A percentile compares a stretch with the other conserved stretches of the same genome.
Evolutionary conservation across 108 stramenopile genomes (phyloP).

Genomic region (Tribonema minus): DNA sequence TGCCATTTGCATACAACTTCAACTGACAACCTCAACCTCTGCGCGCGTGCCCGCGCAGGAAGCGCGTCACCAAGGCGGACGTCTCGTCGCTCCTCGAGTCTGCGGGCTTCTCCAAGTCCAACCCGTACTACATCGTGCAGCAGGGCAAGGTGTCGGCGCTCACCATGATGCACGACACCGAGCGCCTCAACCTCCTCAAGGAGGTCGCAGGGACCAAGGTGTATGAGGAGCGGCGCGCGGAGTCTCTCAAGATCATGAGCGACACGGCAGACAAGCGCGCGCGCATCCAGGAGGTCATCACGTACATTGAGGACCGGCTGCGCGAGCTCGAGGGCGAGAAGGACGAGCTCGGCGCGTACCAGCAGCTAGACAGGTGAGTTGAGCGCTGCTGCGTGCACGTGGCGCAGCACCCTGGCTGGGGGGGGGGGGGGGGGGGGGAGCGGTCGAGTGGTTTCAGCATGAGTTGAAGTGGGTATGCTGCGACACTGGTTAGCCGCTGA

Average conservation of each 20-base stretch:
- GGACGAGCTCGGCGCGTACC: conserved; percentile 79
- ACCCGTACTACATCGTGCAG: conserved; percentile 99
- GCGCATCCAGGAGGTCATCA: conserved; percentile 69
- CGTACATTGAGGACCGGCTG: conserved; percentile 61
- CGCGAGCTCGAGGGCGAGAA: conserved; percentile 89
- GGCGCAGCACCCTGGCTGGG: too few species aligned
- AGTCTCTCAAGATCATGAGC: conserved; percentile 82
- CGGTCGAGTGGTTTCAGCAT: too few species aligned
- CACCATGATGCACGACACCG: conserved; percentile 87
- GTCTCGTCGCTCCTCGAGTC: conserved; percentile 86
- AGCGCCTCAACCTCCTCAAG: conserved; percentile 83
- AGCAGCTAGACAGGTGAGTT: conserved; percentile 77
- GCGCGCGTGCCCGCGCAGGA: too few species aligned
- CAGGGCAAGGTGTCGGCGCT: conserved; percentile 95
- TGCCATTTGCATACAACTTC: too few species aligned
- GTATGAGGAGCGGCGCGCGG: conserved; percentile 93
- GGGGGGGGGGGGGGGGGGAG: too few species aligned
- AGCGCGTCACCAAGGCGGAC: conserved; percentile 49
- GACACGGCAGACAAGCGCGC: conserved; percentile 77
- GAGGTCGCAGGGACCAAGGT: conserved; percentile 73
- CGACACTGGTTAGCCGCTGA: too few species aligned
- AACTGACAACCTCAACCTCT: neutral
- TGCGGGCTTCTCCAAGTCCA: conserved; percentile 93
- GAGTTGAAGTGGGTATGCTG: too few species aligned
- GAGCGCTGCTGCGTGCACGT: too few species aligned